Percentiles rank a stretch among this genome's conserved stretches.
Evolutionary conservation across 1,139 yeast species (phyloP).

Genomic region (Yamadazyma pseudoaaseri): DNA sequence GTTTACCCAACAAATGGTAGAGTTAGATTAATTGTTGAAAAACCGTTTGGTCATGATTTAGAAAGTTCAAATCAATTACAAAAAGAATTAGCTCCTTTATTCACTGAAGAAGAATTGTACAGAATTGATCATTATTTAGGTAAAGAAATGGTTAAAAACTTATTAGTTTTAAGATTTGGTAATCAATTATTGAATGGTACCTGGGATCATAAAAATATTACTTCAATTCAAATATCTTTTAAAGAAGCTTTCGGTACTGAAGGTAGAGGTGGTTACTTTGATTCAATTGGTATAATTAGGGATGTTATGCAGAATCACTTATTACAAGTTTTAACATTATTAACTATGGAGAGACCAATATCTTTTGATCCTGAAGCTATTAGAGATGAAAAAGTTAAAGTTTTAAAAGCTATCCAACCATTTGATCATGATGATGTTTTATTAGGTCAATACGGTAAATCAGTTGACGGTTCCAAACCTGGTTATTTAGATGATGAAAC

Average conservation of each 20-base stretch:
- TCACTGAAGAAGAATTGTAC: conserved; percentile 87
- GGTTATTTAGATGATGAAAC: conserved; percentile 91
- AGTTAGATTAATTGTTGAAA: conserved; percentile 86
- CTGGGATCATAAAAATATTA: conserved; percentile 81
- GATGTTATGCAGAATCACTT: conserved; percentile 98
- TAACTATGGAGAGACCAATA: conserved; percentile 95
- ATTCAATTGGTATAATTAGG: conserved; percentile 90
- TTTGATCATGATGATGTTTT: conserved; percentile 67
- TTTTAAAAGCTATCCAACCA: conserved; percentile 75
- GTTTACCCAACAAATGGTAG: conserved; percentile 69
- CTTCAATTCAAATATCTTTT: conserved; percentile 82
- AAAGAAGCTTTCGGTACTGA: conserved; percentile 98
- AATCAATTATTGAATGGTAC: conserved; percentile 80
- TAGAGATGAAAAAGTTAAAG: conserved; percentile 94
- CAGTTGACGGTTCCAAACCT: conserved; percentile 87
- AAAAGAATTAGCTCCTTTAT: conserved; percentile 73
- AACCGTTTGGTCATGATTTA: conserved; percentile 96
- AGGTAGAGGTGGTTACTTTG: conserved; percentile 98
- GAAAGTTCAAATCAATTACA: conserved; percentile 76
- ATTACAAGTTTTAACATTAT: conserved; percentile 84
- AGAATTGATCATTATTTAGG: conserved; percentile 98
- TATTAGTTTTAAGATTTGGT: conserved; percentile 85
- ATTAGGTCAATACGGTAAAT: conserved; percentile 83
- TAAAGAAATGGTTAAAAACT: conserved; percentile 95
- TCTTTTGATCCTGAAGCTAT: conserved; percentile 88